Conservation (phyloP, 768 basidiomycete genomes). For the Xanthoconium stramineum region DNA sequence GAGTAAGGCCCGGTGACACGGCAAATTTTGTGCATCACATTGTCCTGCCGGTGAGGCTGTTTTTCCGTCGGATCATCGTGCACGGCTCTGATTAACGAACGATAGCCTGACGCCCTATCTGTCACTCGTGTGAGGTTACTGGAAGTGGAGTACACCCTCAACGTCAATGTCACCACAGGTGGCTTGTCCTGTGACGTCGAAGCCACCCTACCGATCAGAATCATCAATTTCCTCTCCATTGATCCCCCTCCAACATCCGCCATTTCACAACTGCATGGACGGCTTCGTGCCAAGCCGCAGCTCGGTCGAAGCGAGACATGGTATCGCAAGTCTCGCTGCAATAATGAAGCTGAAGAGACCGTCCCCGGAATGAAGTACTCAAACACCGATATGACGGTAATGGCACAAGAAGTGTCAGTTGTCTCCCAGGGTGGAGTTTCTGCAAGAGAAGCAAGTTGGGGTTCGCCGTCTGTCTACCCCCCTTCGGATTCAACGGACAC, state of each 20-base stretch:
- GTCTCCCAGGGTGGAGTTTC: slow-evolving; percentile 6
- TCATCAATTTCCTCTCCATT: slow-evolving; percentile 83
- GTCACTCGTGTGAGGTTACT: slow-evolving; percentile 66
- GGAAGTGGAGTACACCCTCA: slow-evolving; percentile 73
- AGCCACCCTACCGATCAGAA: slow-evolving; percentile 68
- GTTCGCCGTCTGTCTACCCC: slow-evolving; percentile 27
- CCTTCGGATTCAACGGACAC: slow-evolving; percentile 24
- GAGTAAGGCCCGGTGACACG: slow-evolving; percentile 61
- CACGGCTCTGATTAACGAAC: slow-evolving; percentile 2
- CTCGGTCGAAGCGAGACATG: slow-evolving; percentile 25
- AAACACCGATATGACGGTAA: slow-evolving; percentile 24
- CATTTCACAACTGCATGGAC: slow-evolving; percentile 19
- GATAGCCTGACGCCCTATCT: slow-evolving; percentile 66
- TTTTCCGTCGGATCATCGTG: background rate
- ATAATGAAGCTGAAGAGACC: slow-evolving; percentile 18
- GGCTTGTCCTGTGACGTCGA: slow-evolving; percentile 59
- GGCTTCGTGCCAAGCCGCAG: slow-evolving; percentile 24
- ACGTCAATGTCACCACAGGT: slow-evolving; percentile 60
- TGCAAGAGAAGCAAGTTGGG: slow-evolving; percentile 11
- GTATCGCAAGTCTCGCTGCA: slow-evolving; percentile 30
- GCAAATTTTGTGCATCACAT: slow-evolving; percentile 68
- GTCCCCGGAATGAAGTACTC: slow-evolving; percentile 35
- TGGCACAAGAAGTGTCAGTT: slow-evolving; percentile 18
- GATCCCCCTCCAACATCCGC: slow-evolving; percentile 64
- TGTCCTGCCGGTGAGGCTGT: slow-evolving; percentile 63